Base-by-base conservation (phyloP, 306 rosid species). In the Sphenostylis stenocarpa region DNA sequence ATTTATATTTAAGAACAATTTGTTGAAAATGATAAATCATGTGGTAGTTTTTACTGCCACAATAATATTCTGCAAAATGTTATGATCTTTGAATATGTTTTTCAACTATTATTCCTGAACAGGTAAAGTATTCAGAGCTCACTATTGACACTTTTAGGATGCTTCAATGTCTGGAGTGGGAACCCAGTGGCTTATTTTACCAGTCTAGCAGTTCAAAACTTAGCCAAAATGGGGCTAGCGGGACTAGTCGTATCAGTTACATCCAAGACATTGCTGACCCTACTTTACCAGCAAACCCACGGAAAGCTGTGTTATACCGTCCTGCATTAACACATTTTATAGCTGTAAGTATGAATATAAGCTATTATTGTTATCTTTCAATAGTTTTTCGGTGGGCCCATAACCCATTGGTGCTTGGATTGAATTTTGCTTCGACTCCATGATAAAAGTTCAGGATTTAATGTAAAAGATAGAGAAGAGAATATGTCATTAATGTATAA, bases 81-180 rank as follows among this genome's bases (percentile, higher is more conserved):
- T 74, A 41, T 81, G 23, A 70, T 52, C 34, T 74, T 81, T 76
- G 66, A 11, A 21, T 62, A 1, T 15, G 58, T 62, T 66, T 77
- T 77, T 56, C 28, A 57, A 73, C 39, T 44, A 61, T 57, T 41
- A 51, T 79, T 80, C 44, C 70, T 67, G 51, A 80, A 55, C 92
- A 95, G 97, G 96, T 92, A 38, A 95, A 90, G 87, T 89, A 89
- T 87, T 90, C 97, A 33, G 98, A 95, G 87, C 86, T 95, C 79
- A 87, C 97, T 24, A 84, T 95, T 24, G 97, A 95, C 88, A 92
- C 98, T 83, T 95, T 95, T 77, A 81, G 98, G 84, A 92, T 95
- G 97, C 96, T 95, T 83, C 98, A 95, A 78, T 86, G 92, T 87
- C 73, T 92, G 90, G 98, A 95, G 86, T 95, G 97, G 98, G 98